Percentiles rank a stretch among this genome's conserved stretches.
Conservation (phyloP, 768 basidiomycete genomes). For the Hydnomerulius pinastri region DNA sequence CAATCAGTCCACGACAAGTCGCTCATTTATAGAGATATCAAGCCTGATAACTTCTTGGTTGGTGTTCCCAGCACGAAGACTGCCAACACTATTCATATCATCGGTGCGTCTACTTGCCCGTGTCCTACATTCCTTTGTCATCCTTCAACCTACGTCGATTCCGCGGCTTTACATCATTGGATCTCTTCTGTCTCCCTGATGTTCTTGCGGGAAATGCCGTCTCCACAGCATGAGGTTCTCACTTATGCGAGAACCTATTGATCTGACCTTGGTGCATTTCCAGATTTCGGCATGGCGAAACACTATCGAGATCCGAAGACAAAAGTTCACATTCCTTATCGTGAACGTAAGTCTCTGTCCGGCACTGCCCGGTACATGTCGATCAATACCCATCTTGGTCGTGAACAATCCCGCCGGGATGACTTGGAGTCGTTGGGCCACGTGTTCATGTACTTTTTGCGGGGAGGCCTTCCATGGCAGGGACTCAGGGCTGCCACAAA, state of each 20-base stretch:
- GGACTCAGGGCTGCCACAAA: slow-evolving; percentile 97
- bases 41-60: slow-evolving; percentile 98
- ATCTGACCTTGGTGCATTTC: slow-evolving; percentile 14
- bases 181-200: background rate
- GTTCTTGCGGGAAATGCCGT: slow-evolving; percentile 3
- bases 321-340: slow-evolving; percentile 97
- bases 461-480: slow-evolving; percentile 97
- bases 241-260: background rate
- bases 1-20: slow-evolving; percentile 99
- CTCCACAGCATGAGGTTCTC: background rate
- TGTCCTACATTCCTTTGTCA: slow-evolving; percentile 8
- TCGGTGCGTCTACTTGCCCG: slow-evolving; percentile 55
- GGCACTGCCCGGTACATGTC: slow-evolving; percentile 99
- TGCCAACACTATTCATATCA: slow-evolving; percentile 85
- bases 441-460: slow-evolving; percentile 99
- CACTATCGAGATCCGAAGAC: slow-evolving; percentile 99
- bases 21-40: slow-evolving; percentile 98
- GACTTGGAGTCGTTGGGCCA: slow-evolving; percentile 97
- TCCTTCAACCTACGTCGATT: slow-evolving; percentile 1
- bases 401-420: slow-evolving; percentile 92
- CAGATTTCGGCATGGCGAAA: slow-evolving; percentile 99
- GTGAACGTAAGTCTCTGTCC: slow-evolving; percentile 94
- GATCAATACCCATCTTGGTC: slow-evolving; percentile 97
- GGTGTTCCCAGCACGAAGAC: slow-evolving; percentile 91
- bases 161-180: slow-evolving; percentile 3